Evolutionary conservation across 1,284 basidiomycete genomes (phyloP), one percentile per base, ranked within the genome.

Genomic region (Fomitopsis schrenkii): DNA sequence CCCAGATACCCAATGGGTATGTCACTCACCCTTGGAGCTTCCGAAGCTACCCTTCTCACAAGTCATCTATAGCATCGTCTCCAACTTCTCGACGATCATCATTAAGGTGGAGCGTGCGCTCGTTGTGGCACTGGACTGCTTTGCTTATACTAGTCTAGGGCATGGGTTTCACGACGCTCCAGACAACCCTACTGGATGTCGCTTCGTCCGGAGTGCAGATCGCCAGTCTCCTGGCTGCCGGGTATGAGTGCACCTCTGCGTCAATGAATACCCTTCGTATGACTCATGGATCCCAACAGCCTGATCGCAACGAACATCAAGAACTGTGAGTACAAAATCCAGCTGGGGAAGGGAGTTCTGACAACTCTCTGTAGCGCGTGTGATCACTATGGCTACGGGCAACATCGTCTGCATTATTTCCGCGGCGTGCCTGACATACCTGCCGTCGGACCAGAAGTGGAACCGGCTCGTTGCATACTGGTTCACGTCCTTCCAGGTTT

Each of bases 381-480:
- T 67, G 12, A 63, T 66, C 35, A 67, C 63, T 1, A 65, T 65
- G 66, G 61, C 63, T n/a, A 63, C 68, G 1, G 70, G 71, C 15
- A 74, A 74, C 56, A 64, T 70, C 9, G 65, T 68, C 1, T 73
- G 71, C 60, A 73, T 74, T 48, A 67, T 73, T 28, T 69, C 72
- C 0, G 70, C 71, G 3, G 72, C 71, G 8, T 70, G 66, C 17
- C 56, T 74, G 58, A 72, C 72, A 0, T 74, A 73, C 55, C 68
- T 69, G 3, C 73, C 73, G 3, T 57, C 64, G 1, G 67, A 72
- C 36, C 65, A 74, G 60, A 69, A 69, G 60, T 74, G 73, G 73
- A 72, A 70, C 58, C 68, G 73, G 1, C 66, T 74, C 12, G 68
- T 73, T 14, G 73, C 72, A 5, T 74, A 71, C 58, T 73, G 73